A percentile compares a stretch with the other conserved stretches of the same genome.
Evolutionary conservation across 441 rosid genomes (phyloP).

Genomic region (Gossypium davidsonii): DNA sequence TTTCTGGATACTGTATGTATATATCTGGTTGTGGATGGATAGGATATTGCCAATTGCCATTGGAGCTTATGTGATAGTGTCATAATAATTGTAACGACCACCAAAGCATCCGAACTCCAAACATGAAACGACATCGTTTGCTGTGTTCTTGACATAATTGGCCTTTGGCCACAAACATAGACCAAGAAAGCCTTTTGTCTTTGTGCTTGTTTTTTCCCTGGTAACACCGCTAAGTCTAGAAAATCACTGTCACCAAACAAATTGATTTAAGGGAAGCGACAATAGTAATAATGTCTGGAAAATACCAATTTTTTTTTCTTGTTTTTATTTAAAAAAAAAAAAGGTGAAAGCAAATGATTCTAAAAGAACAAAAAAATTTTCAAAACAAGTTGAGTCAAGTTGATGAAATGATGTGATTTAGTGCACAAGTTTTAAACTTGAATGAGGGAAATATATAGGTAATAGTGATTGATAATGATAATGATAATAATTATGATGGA

Average conservation of each 20-base stretch:
- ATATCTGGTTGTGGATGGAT: conserved; percentile 17
- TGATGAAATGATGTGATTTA: no score
- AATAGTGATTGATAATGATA: no score
- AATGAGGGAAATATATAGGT: no score
- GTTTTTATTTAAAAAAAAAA: no score
- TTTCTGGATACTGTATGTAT: neutral
- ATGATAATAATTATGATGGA: neutral
- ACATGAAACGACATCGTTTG: neutral
- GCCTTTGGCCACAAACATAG: neutral
- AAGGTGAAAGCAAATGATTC: no score
- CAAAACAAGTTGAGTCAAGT: no score
- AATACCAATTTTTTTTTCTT: no score
- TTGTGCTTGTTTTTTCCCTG: neutral
- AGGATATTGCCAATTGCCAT: neutral
- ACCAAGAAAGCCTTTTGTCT: neutral
- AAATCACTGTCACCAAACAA: neutral
- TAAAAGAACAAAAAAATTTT: no score
- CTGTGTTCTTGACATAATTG: neutral
- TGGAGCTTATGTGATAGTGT: neutral
- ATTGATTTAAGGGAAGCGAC: neutral
- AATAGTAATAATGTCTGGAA: no score
- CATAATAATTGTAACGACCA: neutral
- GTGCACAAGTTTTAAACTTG: no score
- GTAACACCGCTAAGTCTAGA: neutral
- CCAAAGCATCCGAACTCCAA: neutral